These are phyloP conservation scores for Trametes versicolor DNA, from an alignment of 1,284 basidiomycete species.

Conservation along the genomic window DNA sequence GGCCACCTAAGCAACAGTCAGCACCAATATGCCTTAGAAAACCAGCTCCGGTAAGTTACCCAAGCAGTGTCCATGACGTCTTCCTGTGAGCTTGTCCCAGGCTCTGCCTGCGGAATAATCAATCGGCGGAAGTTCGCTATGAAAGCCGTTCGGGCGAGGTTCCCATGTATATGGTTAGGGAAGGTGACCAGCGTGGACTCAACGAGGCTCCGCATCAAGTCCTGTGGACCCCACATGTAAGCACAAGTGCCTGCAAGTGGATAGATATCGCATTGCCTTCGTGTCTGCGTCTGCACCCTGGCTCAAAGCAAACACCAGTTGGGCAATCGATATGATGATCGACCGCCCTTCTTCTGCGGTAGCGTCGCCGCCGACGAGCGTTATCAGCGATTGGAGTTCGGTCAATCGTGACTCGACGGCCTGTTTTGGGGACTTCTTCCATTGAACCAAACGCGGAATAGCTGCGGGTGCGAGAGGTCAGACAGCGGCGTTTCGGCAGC, in stretches of 20 bases:
- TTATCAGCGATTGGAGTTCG: constrained; percentile 49
- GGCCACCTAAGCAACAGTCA: constrained; percentile 34
- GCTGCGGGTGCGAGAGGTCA: constrained; percentile 45
- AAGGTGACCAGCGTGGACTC: constrained; percentile 51
- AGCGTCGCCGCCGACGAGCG: constrained; percentile 39
- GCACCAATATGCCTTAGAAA: neutral
- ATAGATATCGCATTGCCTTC: constrained; percentile 15
- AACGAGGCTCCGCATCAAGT: constrained; percentile 51
- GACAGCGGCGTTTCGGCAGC: neutral
- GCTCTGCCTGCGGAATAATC: constrained; percentile 23
- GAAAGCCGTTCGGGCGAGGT: constrained; percentile 58
- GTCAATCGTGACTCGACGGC: constrained; percentile 52
- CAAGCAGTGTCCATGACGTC: constrained; percentile 22
- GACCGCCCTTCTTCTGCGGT: constrained; percentile 48
- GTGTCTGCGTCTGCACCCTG: constrained; percentile 32
- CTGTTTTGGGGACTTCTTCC: constrained; percentile 38
- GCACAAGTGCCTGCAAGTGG: constrained; percentile 41
- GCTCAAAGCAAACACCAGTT: constrained; percentile 41
- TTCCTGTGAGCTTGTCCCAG: neutral
- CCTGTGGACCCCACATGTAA: constrained; percentile 43
- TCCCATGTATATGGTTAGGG: constrained; percentile 51
- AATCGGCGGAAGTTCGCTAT: constrained; percentile 53
- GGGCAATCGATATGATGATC: constrained; percentile 49
- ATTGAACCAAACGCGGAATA: constrained; percentile 53
- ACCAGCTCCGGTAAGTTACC: constrained; percentile 23